Percentiles rank a stretch among this genome's conserved stretches.
Conservation (phyloP, 2,329 filamentous ascomycete species). For the Coniochaeta ligniaria region DNA sequence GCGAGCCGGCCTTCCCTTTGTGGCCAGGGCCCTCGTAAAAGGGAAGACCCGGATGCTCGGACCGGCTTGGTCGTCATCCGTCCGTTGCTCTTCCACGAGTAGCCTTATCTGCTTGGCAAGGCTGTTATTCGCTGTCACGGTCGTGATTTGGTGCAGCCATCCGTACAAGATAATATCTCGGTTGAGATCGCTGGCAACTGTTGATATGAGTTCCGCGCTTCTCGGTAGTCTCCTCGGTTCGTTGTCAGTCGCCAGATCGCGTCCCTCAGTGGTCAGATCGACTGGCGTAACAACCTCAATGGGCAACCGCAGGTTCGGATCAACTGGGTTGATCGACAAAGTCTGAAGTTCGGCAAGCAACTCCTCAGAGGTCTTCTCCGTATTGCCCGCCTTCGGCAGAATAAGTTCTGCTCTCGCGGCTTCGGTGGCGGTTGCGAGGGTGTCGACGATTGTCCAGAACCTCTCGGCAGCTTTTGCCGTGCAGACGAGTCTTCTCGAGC, state of each 20-base stretch:
- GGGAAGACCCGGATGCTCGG: constrained; percentile 1
- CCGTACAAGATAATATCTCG: constrained; percentile 65
- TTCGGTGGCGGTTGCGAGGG: constrained; percentile 56
- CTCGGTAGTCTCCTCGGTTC: constrained; percentile 36
- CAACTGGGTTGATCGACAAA: constrained; percentile 30
- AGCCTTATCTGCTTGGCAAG: constrained; percentile 58
- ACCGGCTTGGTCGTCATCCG: constrained; percentile 16
- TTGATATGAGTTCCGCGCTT: constrained; percentile 28
- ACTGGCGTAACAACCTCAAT: constrained; percentile 43
- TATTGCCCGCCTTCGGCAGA: constrained; percentile 21
- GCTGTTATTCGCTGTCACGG: constrained; percentile 63
- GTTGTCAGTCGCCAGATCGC: background rate
- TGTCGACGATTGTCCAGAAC: constrained; percentile 59
- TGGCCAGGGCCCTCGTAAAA: background rate
- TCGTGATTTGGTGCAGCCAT: constrained; percentile 57
- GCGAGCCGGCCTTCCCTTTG: background rate
- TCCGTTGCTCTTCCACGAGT: constrained; percentile 10
- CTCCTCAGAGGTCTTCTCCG: constrained; percentile 6
- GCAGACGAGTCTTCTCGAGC: constrained; percentile 51
- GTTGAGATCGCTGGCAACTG: constrained; percentile 38
- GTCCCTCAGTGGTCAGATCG: constrained; percentile 16
- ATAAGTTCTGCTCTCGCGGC: constrained; percentile 52
- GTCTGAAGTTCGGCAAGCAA: constrained; percentile 21
- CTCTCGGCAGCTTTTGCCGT: constrained; percentile 58
- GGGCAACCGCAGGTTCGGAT: constrained; percentile 40